Base-by-base conservation (phyloP, 305 asterid species). In the Fraxinus sp. region DNA sequence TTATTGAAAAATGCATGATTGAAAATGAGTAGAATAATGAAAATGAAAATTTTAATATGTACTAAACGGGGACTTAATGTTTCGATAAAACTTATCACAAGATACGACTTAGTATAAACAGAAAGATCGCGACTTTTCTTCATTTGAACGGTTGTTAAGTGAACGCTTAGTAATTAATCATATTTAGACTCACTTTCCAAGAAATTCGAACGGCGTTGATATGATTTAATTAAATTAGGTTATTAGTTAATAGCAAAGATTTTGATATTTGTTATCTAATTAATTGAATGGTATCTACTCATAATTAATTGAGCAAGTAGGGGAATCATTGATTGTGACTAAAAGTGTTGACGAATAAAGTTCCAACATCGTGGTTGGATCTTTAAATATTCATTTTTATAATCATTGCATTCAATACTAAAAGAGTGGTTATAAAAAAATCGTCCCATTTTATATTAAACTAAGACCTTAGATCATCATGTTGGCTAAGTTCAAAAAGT, bases 331-430 rank as follows among this genome's bases (percentile, higher is more conserved):
- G 18, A 35, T 57, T 18, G 78, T 76, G 82, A 83, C 80, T 70
- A 36, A 35, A 52, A 62, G 44, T 22, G 55, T 86, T 77, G 81
- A 83, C 76, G 86, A 83, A 28, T 83, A 11, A 41, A 78, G 85
- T 88, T 89, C 90, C 88, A 77, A 88, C 83, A 85, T 88, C 83
- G 83, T 85, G 75, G 86, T 80, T 75, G 79, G 76, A 78, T 82
- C 86, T 49, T 75, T 2, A 55, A 77, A 52, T 52, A 52, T 16
- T 52, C 7, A 79, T 81, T 81, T 36, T 26, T 28, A 11, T 26
- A 26, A 70, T 70, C 75, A 70, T 70, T 1, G 22, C 35, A n/a
- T 0, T 28, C 75, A 30, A 14, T 30, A 10, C 75, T 26, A 26
- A 66, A 64, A 10, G 18, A 5, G 5, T 13, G 75, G 39, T 28